These are phyloP conservation scores for Conoideocrella luteorostrata DNA, from an alignment of 2,329 filamentous ascomycete species.

Conservation along the genomic window DNA sequence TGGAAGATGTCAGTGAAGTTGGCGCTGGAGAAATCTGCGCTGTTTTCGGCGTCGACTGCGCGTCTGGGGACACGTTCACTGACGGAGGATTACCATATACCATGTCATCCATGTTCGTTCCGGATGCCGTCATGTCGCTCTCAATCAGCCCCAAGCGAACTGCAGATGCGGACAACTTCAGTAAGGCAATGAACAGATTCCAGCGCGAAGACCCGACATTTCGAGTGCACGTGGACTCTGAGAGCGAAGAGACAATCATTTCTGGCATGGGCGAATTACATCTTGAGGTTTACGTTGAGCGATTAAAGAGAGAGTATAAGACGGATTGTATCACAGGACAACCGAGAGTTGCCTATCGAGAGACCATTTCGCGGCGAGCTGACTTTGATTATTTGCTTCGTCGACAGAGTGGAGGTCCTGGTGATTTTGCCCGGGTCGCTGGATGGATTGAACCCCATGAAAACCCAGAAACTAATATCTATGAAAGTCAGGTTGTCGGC, in stretches of 20 bases:
- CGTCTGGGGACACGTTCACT: conserved; percentile 96
- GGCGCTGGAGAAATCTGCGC: conserved; percentile 97
- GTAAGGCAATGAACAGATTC: conserved; percentile 97
- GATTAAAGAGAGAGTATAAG: conserved; percentile 92
- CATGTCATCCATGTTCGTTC: conserved; percentile 98
- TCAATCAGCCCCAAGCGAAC: conserved; percentile 94
- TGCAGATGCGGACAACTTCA: conserved; percentile 90
- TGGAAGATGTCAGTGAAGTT: conserved; percentile 92
- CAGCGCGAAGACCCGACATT: conserved; percentile 98
- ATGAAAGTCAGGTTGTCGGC: conserved; percentile 81
- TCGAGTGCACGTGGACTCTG: conserved; percentile 83
- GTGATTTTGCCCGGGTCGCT: conserved; percentile 88
- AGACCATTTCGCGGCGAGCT: conserved; percentile 75
- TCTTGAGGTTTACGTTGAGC: conserved; percentile 94
- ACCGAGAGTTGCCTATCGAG: conserved; percentile 93
- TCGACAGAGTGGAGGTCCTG: conserved; percentile 91
- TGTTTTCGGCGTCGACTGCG: conserved; percentile 96
- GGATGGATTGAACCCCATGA: conserved; percentile 87
- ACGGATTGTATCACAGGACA: conserved; percentile 94
- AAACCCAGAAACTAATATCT: conserved; percentile 66
- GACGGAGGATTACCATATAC: conserved; percentile 87
- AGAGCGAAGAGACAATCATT: conserved; percentile 95
- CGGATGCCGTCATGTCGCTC: conserved; percentile 94
- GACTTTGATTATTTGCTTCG: conserved; percentile 91
- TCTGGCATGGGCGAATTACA: conserved; percentile 98